Base-by-base conservation (phyloP, 2,329 filamentous ascomycete species). In the Penicillium sp. region DNA sequence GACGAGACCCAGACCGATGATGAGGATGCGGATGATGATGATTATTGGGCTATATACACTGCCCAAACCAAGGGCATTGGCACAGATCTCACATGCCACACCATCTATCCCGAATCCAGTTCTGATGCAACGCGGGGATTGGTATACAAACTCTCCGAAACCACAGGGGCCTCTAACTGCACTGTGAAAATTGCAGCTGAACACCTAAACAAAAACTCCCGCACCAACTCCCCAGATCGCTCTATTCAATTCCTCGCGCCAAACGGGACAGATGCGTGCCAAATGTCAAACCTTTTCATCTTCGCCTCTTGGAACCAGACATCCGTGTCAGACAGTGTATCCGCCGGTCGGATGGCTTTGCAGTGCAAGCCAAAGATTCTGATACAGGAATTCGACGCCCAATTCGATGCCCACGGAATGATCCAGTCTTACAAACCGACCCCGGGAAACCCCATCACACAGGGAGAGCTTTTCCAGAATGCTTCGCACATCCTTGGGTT, bases 381-480 rank as follows among this genome's bases (percentile, higher is more conserved):
- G 1, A 57, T 64, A 2, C 47, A 59, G 13, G 55, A 60, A 29
- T 62, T 59, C 29, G 32, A 54, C 3, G 18, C 55, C 11, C 32
- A 51, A 10, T 61, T 62, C 16, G 56, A 62, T 21, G 44, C 52
- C 1, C 47, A 50, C 5, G 57, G 60, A 27, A 54, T 49, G 36
- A 50, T 63, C 21, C 43, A 57, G n/a, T n/a, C 44, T 32, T 51
- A 47, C 13, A 10, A 44, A 16, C 31, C 57, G 4, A 32, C 60
- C 10, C 14, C 44, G 18, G 55, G 44, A 5, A 60, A 49, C 44
- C 32, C 44, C 2, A 46, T 62, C 8, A 47, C 39, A 8, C 53
- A 58, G 21, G 59, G 59, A 1, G 2, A 29, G 5, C 59, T 64
- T 31, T 55, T 57, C 16, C 52, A 58, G n/a, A 64, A 64, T 9